phyloP scores from a whole-genome alignment of 2,329 filamentous ascomycete species.

The Epichloe coenophiala region DNA sequence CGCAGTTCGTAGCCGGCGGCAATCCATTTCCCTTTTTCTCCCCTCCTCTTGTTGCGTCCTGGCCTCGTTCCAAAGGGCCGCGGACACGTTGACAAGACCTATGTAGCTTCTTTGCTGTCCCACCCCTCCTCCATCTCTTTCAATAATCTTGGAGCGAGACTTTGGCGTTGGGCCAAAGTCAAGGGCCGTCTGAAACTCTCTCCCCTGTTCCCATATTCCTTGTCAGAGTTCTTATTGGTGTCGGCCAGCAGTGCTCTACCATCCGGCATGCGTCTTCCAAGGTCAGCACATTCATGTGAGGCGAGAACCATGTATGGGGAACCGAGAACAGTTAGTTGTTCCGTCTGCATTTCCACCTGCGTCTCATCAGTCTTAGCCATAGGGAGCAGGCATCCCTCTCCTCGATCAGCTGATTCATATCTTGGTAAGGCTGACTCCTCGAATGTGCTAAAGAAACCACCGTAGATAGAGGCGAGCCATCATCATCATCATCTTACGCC shows the following conservation, averaged over 20 bases:
- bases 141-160: not conserved
- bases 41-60: not conserved
- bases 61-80: conserved; percentile 10
- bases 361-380: not conserved
- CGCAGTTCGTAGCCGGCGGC: not conserved
- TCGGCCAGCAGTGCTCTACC: not conserved
- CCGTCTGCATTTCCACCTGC: not conserved
- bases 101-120: not conserved
- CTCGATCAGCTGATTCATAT: too few species aligned
- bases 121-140: conserved; percentile 5
- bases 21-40: conserved; percentile 2
- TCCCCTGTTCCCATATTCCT: not conserved
- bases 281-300: conserved; percentile 4
- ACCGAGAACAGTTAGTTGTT: not conserved
- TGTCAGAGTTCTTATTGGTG: not conserved
- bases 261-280: not conserved
- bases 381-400: not conserved
- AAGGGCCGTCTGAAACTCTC: not conserved
- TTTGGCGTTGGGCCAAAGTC: not conserved
- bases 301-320: conserved; percentile 2
- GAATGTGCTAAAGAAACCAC: too few species aligned
- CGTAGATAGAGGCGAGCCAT: too few species aligned
- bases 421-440: too few species aligned
- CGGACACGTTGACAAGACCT: conserved; percentile 16
- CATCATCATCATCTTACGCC: too few species aligned